These are phyloP conservation scores for Fusarium mundagurra DNA, from an alignment of 2,329 filamentous ascomycete species.

Conservation along the genomic window DNA sequence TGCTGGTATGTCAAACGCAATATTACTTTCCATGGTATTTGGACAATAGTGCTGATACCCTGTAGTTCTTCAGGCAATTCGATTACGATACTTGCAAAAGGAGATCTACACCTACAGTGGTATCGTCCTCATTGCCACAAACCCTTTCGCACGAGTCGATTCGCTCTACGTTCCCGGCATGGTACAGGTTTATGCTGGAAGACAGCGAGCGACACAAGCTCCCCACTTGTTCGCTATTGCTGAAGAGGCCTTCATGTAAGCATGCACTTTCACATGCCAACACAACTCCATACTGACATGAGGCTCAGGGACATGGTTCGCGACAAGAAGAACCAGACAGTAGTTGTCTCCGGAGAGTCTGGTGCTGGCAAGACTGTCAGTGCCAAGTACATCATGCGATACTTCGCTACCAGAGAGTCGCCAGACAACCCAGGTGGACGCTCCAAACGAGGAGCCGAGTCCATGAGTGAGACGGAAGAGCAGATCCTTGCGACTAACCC, in stretches of 20 bases:
- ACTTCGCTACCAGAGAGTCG: slow-evolving; percentile 96
- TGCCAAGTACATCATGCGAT: slow-evolving; percentile 99
- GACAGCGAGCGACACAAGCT: slow-evolving; percentile 94
- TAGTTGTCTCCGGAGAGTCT: slow-evolving; percentile 98
- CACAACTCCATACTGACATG: slow-evolving; percentile 49
- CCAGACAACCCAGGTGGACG: slow-evolving; percentile 86
- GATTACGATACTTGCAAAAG: slow-evolving; percentile 95
- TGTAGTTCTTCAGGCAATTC: slow-evolving; percentile 94
- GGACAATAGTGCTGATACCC: slow-evolving; percentile 33
- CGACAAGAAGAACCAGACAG: slow-evolving; percentile 95
- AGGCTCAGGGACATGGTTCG: slow-evolving; percentile 87
- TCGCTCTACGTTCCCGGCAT: slow-evolving; percentile 98
- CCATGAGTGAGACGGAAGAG: slow-evolving; percentile 98
- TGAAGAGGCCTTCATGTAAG: slow-evolving; percentile 94
- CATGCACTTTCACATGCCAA: not conserved
- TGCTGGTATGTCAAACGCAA: slow-evolving; percentile 71
- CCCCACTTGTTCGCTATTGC: slow-evolving; percentile 99
- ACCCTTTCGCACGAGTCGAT: slow-evolving; percentile 96
- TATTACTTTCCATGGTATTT: not conserved
- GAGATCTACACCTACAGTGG: slow-evolving; percentile 99
- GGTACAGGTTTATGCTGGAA: slow-evolving; percentile 99
- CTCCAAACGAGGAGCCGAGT: slow-evolving; percentile 76
- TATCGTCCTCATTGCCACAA: slow-evolving; percentile 97
- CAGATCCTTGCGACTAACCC: slow-evolving; percentile 98
- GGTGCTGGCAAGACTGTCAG: slow-evolving; percentile 99